Base-by-base conservation (phyloP, 75 land plant genomes). In the Picea glauca region DNA sequence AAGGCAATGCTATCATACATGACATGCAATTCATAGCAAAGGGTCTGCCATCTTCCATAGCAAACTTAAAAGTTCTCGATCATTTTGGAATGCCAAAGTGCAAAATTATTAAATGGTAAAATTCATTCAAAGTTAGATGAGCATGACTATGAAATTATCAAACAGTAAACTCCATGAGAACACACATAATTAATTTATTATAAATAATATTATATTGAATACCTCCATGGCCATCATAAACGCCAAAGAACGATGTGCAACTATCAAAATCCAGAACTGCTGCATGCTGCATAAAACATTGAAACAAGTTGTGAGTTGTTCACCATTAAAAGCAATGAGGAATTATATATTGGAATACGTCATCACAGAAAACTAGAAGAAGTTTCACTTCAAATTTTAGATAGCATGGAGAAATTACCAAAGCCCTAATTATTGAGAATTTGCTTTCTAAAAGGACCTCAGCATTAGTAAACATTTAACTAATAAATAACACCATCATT, bases 161-260 rank as follows among this genome's bases (percentile, higher is more conserved):
- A 70, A 38, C 5, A 43, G 35, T 40, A 70, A 68, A 68, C 17
- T 68, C 21, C 46, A 43, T 67, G 40, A 40, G 46, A 43, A 11
- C 43, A 50, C 11, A 50, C 1, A 50, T 50, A 50, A 50, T 50
- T 9, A 50, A 50, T 50, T 15, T 35, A 20, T 9, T 43, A 70
- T 43, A 70, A 70, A 20, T 11, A 43, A 18, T 43, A 70, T 43
- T 70, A 18, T 43, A 70, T 43, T 70, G 74, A 38, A 61, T 61
- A 85, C 87, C 87, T 85, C 87, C 87, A 83, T 85, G 87, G 58
- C 87, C 87, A 78, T 85, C 87, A 82, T 83, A 85, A 17, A 85
- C 84, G 23, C 87, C 87, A 82, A 85, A 82, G 70, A 85, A 78
- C 15, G 87, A 84, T 40, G 79, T 84, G 58, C 76, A 65, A 50